Evolutionary conservation across 2,329 filamentous ascomycete species (phyloP), one percentile per base, ranked within the genome.

Genomic region (Trichocomaceae sp.): DNA sequence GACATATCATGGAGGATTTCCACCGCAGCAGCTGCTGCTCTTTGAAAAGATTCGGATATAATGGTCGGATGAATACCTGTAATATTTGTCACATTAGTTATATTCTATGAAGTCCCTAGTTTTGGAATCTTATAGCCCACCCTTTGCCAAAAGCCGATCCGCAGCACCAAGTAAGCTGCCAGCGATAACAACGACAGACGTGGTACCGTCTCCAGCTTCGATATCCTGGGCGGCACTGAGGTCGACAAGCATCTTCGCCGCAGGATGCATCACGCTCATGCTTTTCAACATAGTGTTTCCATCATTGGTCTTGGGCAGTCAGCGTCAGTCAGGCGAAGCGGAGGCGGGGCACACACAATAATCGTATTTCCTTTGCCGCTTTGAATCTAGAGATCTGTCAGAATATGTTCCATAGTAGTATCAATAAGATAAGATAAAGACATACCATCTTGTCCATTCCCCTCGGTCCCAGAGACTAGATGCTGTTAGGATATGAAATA

Each of bases 261-360:
- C 95, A n/a, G 93, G 93, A 71, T 99, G 93, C 87, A 99, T 90
- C 63, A 99, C 93, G 62, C 89, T 88, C 93, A 99, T 97, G 79
- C 92, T 92, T 78, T 88, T 95, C 69, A 99, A 78, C 92, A 99
- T 99, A 56, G 93, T 99, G 78, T 95, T 95, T 72, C 93, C 93
- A 76, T 99, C 93, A 79, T 99, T 99, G 69, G 93, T 99, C 75
- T 78, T 61, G 59, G 35, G 20, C 23, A 59, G 60, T 74, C 62
- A 70, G 71, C 52, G 44, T 66, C 54, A 47, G 47, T 35, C 51
- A 26, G 23, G 41, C 50, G 51, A 31, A 47, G 44, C 51, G 50
- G 53, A 55, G 51, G 55, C 58, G 54, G 55, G 53, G 42, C 61
- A 63, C 75, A 66, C 71, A 79, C 76, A 77, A 99, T 99, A 73